Conservation (phyloP, 257 asterid genomes). For the Voacanga thouarsii region DNA sequence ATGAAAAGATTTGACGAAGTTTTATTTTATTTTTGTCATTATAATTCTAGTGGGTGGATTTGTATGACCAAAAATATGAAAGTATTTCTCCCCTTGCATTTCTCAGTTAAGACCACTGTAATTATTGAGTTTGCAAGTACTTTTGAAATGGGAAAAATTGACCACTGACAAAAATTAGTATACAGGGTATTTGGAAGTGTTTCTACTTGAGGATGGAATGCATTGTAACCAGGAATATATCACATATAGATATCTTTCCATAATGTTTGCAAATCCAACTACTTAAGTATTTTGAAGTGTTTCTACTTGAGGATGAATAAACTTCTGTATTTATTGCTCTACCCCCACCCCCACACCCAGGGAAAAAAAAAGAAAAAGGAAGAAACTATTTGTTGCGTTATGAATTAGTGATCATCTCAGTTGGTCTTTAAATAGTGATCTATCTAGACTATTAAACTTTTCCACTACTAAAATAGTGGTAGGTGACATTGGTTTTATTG, state of each 20-base stretch:
- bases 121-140: not conserved
- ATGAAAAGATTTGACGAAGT: not conserved
- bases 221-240: not conserved
- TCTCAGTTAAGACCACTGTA: not conserved
- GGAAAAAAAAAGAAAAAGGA: not conserved
- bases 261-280: no score
- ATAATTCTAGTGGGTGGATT: not conserved
- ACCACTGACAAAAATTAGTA: not conserved
- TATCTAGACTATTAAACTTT: not conserved
- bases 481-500: not conserved
- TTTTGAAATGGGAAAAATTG: not conserved
- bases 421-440: not conserved
- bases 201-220: not conserved
- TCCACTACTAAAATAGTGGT: not conserved
- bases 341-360: no score
- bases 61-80: not conserved
- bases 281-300: no score
- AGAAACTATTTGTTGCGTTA: no score
- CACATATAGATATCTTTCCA: no score
- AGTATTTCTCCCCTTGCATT: conserved; percentile 4
- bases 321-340: no score
- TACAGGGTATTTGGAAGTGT: not conserved
- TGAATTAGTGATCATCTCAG: no score
- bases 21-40: not conserved
- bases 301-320: no score